These are phyloP conservation scores for Backusella mclennaniae DNA, from an alignment of 192 early-diverging fungal genomes.

Conservation along the genomic window DNA sequence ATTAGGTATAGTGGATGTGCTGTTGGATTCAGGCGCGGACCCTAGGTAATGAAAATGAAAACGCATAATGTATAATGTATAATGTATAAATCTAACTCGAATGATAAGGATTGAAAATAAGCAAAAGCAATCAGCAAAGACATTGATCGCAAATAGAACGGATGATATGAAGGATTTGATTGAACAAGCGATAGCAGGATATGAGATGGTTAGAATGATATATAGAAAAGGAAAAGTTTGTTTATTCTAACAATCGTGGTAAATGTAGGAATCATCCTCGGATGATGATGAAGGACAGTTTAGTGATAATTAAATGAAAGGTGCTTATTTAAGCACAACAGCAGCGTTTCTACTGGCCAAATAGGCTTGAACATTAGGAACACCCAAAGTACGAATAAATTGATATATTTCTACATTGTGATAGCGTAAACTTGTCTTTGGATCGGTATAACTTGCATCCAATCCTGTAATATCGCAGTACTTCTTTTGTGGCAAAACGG, in stretches of 20 bases:
- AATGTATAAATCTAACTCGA: neutral
- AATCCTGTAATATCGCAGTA: slow-evolving; percentile 92
- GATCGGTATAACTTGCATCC: slow-evolving; percentile 84
- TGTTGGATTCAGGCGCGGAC: slow-evolving; percentile 55
- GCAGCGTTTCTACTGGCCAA: slow-evolving; percentile 77
- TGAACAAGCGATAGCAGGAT: slow-evolving; percentile 20
- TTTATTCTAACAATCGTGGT: no score
- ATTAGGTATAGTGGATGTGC: slow-evolving; percentile 58
- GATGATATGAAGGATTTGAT: slow-evolving; percentile 37
- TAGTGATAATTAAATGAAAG: neutral
- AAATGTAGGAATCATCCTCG: neutral
- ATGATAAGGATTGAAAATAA: slow-evolving; percentile 29
- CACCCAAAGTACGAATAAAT: slow-evolving; percentile 66
- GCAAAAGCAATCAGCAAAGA: slow-evolving; percentile 15
- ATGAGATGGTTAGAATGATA: slow-evolving; percentile 22
- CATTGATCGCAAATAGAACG: slow-evolving; percentile 17
- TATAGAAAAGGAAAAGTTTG: neutral
- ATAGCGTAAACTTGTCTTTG: slow-evolving; percentile 82
- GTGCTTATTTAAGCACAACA: slow-evolving; percentile 56
- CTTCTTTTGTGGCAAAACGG: slow-evolving; percentile 79
- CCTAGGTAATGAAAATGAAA: slow-evolving; percentile 31
- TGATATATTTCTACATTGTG: slow-evolving; percentile 82
- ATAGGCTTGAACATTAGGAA: slow-evolving; percentile 79
- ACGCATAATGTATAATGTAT: neutral
- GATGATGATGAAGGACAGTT: slow-evolving; percentile 25